These are phyloP conservation scores for Exophiala bonariae DNA, from an alignment of 2,329 filamentous ascomycete species.

Conservation along the genomic window DNA sequence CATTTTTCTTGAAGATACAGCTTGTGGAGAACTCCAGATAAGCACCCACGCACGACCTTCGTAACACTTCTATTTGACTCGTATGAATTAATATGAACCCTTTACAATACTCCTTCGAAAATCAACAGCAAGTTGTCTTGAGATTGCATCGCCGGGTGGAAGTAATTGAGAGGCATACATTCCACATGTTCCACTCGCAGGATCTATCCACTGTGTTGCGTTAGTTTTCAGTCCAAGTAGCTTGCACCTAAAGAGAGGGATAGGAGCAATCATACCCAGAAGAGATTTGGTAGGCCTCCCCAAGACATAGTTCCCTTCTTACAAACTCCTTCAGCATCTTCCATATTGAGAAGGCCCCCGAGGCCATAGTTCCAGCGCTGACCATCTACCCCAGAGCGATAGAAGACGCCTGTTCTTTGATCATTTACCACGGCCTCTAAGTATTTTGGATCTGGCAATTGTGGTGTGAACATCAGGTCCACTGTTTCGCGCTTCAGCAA, in stretches of 20 bases:
- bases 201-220: conserved; percentile 26
- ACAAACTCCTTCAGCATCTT: conserved; percentile 17
- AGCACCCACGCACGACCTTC: no score
- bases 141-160: conserved; percentile 24
- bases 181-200: conserved; percentile 21
- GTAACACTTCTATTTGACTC: no score
- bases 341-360: conserved; percentile 17
- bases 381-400: conserved; percentile 10
- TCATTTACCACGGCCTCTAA: conserved; percentile 1
- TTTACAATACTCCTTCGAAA: conserved; percentile 15
- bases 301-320: conserved; percentile 25
- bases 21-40: conserved; percentile 7
- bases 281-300: conserved; percentile 29
- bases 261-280: conserved; percentile 16
- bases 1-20: not conserved
- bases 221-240: conserved; percentile 2
- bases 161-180: conserved; percentile 27
- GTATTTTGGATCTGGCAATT: conserved; percentile 11
- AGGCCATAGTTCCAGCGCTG: conserved; percentile 19
- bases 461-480: conserved; percentile 21
- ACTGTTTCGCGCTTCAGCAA: conserved; percentile 31
- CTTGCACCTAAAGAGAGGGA: not conserved
- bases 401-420: conserved; percentile 7
- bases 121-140: conserved; percentile 14
- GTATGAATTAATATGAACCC: no score